Percentiles rank a stretch among this genome's conserved stretches.
phyloP scores from a whole-genome alignment of 257 asterid genomes.

The Capsicum pubescens region DNA sequence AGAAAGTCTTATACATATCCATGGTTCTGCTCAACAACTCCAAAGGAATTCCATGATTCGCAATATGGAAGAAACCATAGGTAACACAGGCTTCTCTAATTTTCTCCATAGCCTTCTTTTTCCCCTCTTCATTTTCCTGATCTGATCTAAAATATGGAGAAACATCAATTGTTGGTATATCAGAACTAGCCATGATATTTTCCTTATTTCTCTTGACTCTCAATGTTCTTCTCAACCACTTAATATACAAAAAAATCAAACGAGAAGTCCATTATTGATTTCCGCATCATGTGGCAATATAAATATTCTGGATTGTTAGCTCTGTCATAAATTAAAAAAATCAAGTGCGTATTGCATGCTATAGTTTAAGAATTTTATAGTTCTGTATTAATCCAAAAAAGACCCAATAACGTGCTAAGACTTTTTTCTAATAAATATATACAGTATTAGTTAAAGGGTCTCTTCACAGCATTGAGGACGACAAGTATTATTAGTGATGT shows the following conservation, averaged over 20 bases:
- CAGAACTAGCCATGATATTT: neutral
- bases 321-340: too few relatives aligned
- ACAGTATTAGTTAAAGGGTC: neutral
- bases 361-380: too few relatives aligned
- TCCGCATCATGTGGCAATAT: too few relatives aligned
- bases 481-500: neutral
- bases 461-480: neutral
- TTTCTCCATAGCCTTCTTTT: neutral
- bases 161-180: neutral
- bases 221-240: too few relatives aligned
- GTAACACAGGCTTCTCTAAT: slow-evolving; percentile 39
- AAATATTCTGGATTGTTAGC: too few relatives aligned
- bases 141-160: neutral
- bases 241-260: too few relatives aligned
- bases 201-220: too few relatives aligned
- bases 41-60: slow-evolving; percentile 50
- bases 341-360: too few relatives aligned
- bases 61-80: slow-evolving; percentile 50
- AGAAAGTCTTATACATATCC: slow-evolving; percentile 44
- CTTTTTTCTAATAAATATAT: neutral
- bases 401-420: too few relatives aligned
- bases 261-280: too few relatives aligned
- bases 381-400: too few relatives aligned
- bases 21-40: slow-evolving; percentile 38
- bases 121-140: neutral